Percentiles rank a stretch among this genome's conserved stretches.
phyloP scores from a whole-genome alignment of 345 rosid genomes.

The Stellera chamaejasme region DNA sequence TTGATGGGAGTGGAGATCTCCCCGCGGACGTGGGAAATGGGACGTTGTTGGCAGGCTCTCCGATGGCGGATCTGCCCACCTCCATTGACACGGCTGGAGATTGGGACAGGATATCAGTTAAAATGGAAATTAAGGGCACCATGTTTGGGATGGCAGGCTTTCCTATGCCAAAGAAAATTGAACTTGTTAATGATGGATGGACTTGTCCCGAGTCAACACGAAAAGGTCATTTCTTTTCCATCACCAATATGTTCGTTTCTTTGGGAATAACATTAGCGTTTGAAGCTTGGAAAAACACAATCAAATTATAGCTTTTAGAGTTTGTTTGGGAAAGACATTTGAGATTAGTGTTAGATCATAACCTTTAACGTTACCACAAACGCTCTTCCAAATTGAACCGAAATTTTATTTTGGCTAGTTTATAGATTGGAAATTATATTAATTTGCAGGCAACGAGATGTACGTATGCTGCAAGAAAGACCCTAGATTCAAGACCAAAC shows the following conservation, averaged over 20 bases:
- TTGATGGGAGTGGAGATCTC: constrained; percentile 47
- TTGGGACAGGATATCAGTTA: constrained; percentile 45
- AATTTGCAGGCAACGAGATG: constrained; percentile 49
- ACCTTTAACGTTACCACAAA: too few species aligned
- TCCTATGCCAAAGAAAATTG: constrained; percentile 69
- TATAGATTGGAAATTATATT: too few species aligned
- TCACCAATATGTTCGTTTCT: background rate
- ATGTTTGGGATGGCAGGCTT: constrained; percentile 53
- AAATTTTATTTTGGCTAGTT: background rate
- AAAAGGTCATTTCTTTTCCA: constrained; percentile 26
- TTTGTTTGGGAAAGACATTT: too few species aligned
- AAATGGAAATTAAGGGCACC: constrained; percentile 57
- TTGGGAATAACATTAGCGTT: background rate
- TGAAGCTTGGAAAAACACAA: background rate
- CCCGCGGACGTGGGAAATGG: constrained; percentile 71
- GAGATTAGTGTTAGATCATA: too few species aligned
- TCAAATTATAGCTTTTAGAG: background rate
- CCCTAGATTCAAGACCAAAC: constrained; percentile 51
- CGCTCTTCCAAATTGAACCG: background rate
- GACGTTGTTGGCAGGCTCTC: constrained; percentile 50
- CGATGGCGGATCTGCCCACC: constrained; percentile 54
- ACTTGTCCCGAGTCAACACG: constrained; percentile 47
- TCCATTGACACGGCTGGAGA: constrained; percentile 84
- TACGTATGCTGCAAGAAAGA: constrained; percentile 61
- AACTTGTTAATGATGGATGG: constrained; percentile 57